A percentile compares a stretch with the other conserved stretches of the same genome.
Conservation (phyloP, 2,329 filamentous ascomycete genomes). For the Penicillium sumatraense region DNA sequence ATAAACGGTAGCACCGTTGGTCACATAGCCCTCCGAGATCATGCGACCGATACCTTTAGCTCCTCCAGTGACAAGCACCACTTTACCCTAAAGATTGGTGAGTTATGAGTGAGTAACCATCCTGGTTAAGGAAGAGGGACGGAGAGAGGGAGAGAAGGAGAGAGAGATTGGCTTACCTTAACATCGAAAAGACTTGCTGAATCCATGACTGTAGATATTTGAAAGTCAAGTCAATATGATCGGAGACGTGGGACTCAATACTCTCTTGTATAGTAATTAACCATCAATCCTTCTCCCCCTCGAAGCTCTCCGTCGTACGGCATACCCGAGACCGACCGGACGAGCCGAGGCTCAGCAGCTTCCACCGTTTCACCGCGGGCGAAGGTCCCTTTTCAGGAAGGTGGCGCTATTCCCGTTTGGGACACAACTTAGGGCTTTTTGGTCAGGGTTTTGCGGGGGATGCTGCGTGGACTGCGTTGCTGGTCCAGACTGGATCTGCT, state of each 20-base stretch:
- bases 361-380: conserved; percentile 21
- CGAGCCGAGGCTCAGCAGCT: conserved; percentile 34
- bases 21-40: conserved; percentile 59
- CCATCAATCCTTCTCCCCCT: conserved; percentile 3
- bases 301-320: conserved; percentile 13
- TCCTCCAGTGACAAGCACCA: conserved; percentile 57
- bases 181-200: conserved; percentile 61
- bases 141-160: background rate
- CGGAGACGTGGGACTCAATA: conserved; percentile 6
- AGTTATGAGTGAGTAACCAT: too few species aligned
- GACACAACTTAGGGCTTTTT: conserved; percentile 30
- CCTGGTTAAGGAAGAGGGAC: background rate
- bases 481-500: background rate
- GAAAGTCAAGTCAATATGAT: background rate
- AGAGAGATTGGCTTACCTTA: conserved; percentile 57
- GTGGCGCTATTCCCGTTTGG: conserved; percentile 24
- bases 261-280: conserved; percentile 8
- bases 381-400: background rate
- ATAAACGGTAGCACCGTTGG: conserved; percentile 58
- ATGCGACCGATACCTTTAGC: conserved; percentile 59
- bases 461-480: conserved; percentile 4
- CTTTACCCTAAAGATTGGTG: conserved; percentile 39
- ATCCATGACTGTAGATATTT: conserved; percentile 52
- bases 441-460: conserved; percentile 37
- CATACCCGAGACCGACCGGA: conserved; percentile 31